These are phyloP conservation scores for Diplotaxis tenuifolia DNA, from an alignment of 345 rosid species.

Conservation along the genomic window DNA sequence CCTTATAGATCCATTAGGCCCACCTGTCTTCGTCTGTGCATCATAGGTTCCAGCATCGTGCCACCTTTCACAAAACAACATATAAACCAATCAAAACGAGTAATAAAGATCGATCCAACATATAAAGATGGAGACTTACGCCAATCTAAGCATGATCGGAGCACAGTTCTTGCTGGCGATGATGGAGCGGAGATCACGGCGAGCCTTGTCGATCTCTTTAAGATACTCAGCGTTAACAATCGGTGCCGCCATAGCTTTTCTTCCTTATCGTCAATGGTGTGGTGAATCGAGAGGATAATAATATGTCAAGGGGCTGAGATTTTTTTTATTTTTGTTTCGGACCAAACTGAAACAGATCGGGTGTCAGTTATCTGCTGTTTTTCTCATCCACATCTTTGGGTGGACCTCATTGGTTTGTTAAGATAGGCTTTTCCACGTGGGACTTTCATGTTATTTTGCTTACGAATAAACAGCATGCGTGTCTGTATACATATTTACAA, in stretches of 20 bases:
- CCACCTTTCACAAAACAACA: conserved; percentile 59
- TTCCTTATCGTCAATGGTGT: not conserved
- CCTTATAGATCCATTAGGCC: conserved; percentile 88
- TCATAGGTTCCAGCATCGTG: conserved; percentile 96
- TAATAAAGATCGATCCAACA: not conserved
- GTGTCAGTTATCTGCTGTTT: conserved; percentile 32
- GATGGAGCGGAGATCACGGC: conserved; percentile 89
- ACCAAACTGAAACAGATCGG: conserved; percentile 26
- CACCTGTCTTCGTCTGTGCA: conserved; percentile 76
- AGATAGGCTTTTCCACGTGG: not conserved
- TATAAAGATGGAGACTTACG: conserved; percentile 42
- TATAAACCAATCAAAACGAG: not conserved
- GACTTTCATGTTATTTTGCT: conserved; percentile 2
- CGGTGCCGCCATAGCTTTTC: conserved; percentile 65
- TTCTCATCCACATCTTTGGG: conserved; percentile 11
- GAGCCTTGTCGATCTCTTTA: conserved; percentile 83
- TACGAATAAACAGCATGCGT: conserved; percentile 8
- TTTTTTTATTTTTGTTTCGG: conserved; percentile 8
- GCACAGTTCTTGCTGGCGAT: conserved; percentile 83
- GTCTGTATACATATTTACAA: not conserved
- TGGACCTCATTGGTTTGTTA: conserved; percentile 25
- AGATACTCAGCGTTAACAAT: conserved; percentile 77
- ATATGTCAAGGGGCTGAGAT: conserved; percentile 8
- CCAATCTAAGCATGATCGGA: conserved; percentile 95
- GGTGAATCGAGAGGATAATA: not conserved